Conservation (phyloP, 495 filamentous ascomycete species). For the Bryoglossum gracile region DNA sequence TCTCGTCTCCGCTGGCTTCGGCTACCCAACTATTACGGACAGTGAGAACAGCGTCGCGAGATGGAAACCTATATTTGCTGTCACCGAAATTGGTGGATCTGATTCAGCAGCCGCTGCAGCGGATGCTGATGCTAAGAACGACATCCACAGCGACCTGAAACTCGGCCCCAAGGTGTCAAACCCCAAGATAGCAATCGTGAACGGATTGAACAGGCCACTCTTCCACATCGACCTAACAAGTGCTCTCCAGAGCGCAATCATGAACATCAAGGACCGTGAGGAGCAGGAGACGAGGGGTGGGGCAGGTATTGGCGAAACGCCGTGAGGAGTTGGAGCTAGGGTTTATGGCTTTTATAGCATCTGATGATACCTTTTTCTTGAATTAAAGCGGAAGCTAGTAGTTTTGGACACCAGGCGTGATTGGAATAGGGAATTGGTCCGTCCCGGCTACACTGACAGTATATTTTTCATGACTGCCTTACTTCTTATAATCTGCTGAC, state of each 20-base stretch:
- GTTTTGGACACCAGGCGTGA: no score
- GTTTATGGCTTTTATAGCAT: neutral
- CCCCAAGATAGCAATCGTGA: slow-evolving; percentile 53
- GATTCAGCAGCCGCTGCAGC: slow-evolving; percentile 54
- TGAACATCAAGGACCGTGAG: slow-evolving; percentile 55
- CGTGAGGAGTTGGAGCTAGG: slow-evolving; percentile 11
- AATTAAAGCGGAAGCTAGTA: no score
- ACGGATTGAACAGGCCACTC: slow-evolving; percentile 79
- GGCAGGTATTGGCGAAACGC: slow-evolving; percentile 14
- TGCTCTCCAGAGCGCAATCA: slow-evolving; percentile 81
- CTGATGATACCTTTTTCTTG: no score
- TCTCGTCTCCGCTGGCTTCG: slow-evolving; percentile 87
- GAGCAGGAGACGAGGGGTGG: slow-evolving; percentile 17
- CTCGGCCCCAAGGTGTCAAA: neutral
- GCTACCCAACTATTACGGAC: slow-evolving; percentile 59
- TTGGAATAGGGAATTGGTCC: no score
- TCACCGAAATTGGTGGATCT: slow-evolving; percentile 77
- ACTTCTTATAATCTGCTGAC: no score
- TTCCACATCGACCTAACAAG: slow-evolving; percentile 95
- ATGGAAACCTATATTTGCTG: slow-evolving; percentile 95
- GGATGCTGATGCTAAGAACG: slow-evolving; percentile 52
- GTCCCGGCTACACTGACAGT: no score
- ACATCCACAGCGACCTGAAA: slow-evolving; percentile 24
- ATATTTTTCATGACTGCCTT: no score
- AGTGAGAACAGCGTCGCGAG: slow-evolving; percentile 47